phyloP scores from a whole-genome alignment of 306 rosid species.

The Inga oerstediana region DNA sequence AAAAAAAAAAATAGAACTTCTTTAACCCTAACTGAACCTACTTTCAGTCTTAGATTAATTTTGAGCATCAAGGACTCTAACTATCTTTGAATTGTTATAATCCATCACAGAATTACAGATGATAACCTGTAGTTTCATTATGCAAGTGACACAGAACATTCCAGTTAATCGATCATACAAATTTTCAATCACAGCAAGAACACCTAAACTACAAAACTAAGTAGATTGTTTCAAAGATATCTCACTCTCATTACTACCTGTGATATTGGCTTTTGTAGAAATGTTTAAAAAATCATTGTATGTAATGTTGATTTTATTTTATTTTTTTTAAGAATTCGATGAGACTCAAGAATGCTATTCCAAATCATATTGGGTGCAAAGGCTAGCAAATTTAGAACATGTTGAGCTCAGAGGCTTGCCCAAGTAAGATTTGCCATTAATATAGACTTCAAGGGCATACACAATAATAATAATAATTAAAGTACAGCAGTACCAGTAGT shows the following conservation, averaged over 20 bases:
- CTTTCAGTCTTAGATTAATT: background rate
- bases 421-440: background rate
- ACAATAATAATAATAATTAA: background rate
- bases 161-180: background rate
- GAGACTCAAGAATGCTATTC: background rate
- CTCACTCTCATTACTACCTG: background rate
- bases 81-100: slow-evolving; percentile 3
- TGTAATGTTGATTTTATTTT: background rate
- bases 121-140: slow-evolving; percentile 12
- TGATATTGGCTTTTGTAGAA: background rate
- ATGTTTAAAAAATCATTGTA: background rate
- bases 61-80: slow-evolving; percentile 1
- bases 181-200: slow-evolving; percentile 3
- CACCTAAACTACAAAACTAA: background rate
- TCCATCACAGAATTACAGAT: background rate
- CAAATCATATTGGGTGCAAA: slow-evolving; percentile 13
- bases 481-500: slow-evolving; percentile 13
- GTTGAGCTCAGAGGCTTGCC: background rate
- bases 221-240: background rate
- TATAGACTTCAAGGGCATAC: background rate
- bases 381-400: background rate
- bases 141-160: slow-evolving; percentile 24
- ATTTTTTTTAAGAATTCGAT: background rate
- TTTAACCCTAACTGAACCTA: slow-evolving; percentile 7
- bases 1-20: background rate